These are phyloP conservation scores for Chytridium lagenaria DNA, from an alignment of 371 early-diverging fungal genomes.

Conservation along the genomic window DNA sequence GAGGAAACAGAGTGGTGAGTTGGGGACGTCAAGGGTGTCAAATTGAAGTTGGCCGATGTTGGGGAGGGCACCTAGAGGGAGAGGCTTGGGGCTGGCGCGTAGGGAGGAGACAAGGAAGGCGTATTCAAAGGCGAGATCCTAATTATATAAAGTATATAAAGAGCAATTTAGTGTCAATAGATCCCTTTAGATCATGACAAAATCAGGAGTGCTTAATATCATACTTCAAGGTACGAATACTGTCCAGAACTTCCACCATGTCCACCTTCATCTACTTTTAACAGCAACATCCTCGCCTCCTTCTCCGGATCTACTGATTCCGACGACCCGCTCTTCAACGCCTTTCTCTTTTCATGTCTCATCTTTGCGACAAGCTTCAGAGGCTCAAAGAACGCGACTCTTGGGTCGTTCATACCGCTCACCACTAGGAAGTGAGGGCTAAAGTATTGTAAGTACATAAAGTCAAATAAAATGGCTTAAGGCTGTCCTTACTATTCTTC, in stretches of 20 bases:
- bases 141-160: too few relatives aligned
- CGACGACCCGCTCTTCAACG: not conserved
- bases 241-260: constrained; percentile 66
- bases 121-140: constrained; percentile 65
- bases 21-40: not conserved
- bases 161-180: too few relatives aligned
- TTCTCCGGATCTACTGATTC: not conserved
- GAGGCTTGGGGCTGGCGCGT: constrained; percentile 31
- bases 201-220: too few relatives aligned
- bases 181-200: too few relatives aligned
- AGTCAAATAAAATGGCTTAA: too few relatives aligned
- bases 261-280: constrained; percentile 63
- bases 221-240: constrained; percentile 57
- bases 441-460: too few relatives aligned
- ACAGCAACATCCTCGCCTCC: constrained; percentile 39
- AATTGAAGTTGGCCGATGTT: constrained; percentile 1
- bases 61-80: constrained; percentile 19
- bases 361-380: constrained; percentile 59
- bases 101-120: constrained; percentile 57
- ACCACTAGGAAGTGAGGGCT: constrained; percentile 55
- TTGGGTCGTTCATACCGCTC: constrained; percentile 53
- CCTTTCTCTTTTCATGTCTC: constrained; percentile 4
- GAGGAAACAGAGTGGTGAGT: not conserved
- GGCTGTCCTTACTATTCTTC: constrained; percentile 18
- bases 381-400: constrained; percentile 63